Evolutionary conservation across 164 flowering plant species (phyloP).

Genomic region (Magnolia changhungtana): DNA sequence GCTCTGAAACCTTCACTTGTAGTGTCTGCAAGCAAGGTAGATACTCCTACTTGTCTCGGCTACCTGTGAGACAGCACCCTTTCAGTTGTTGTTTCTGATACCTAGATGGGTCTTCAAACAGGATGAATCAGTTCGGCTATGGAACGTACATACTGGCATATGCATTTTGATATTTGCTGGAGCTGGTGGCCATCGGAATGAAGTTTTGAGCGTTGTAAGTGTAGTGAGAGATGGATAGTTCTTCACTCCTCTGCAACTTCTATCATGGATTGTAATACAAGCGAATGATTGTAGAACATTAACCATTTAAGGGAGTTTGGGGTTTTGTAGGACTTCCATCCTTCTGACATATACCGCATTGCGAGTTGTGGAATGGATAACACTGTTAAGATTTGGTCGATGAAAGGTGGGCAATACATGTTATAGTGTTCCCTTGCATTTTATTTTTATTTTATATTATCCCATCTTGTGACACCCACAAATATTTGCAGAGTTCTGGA

Average conservation of each 20-base stretch:
- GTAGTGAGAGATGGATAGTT: not conserved
- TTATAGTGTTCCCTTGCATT: not conserved
- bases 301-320: constrained; percentile 6
- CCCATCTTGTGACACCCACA: constrained; percentile 6
- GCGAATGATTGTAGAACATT: not conserved
- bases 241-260: not conserved
- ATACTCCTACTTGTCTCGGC: not conserved
- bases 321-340: constrained; percentile 84
- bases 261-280: not conserved
- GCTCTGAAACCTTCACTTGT: constrained; percentile 81
- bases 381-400: constrained; percentile 98
- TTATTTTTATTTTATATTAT: not conserved
- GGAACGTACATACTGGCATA: constrained; percentile 96
- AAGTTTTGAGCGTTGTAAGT: constrained; percentile 93
- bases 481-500: constrained; percentile 80
- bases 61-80: not conserved
- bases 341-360: constrained; percentile 85
- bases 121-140: constrained; percentile 97
- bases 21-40: constrained; percentile 93
- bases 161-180: constrained; percentile 98
- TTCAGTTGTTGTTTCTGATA: constrained; percentile 2
- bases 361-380: constrained; percentile 99
- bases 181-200: constrained; percentile 98
- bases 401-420: constrained; percentile 62
- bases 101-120: constrained; percentile 23